These are phyloP conservation scores for Leccinum imitatum DNA, from an alignment of 768 basidiomycete genomes.

Conservation along the genomic window DNA sequence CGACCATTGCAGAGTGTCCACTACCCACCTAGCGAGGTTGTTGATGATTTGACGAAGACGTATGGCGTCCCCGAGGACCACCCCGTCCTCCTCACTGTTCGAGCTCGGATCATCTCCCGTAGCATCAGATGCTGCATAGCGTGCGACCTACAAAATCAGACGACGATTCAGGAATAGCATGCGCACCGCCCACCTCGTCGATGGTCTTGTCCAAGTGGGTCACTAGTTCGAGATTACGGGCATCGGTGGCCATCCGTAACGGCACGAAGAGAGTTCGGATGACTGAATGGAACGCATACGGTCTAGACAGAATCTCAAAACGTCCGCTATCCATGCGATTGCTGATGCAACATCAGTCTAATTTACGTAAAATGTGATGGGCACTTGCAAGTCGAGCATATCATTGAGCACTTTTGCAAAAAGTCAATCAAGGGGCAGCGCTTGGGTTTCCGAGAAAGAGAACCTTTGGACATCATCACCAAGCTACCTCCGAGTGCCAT, in stretches of 20 bases:
- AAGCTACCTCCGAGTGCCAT: constrained; percentile 79
- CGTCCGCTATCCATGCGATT: constrained; percentile 86
- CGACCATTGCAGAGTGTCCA: neutral
- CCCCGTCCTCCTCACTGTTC: constrained; percentile 47
- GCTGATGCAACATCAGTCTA: constrained; percentile 35
- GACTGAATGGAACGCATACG: constrained; percentile 76
- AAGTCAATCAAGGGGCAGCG: constrained; percentile 2
- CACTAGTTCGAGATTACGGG: constrained; percentile 63
- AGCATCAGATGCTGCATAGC: constrained; percentile 58
- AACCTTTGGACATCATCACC: constrained; percentile 87
- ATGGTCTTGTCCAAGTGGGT: constrained; percentile 68
- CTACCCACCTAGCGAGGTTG: constrained; percentile 68
- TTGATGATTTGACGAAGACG: constrained; percentile 79
- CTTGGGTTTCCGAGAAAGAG: constrained; percentile 11
- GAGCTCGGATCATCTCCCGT: constrained; percentile 44
- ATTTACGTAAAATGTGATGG: neutral
- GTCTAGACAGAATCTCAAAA: constrained; percentile 68
- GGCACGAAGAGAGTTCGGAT: constrained; percentile 74
- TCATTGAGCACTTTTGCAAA: constrained; percentile 66
- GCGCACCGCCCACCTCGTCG: constrained; percentile 45
- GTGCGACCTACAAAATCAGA: constrained; percentile 46
- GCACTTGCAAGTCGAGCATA: constrained; percentile 72
- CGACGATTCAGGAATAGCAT: neutral
- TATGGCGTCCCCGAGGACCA: constrained; percentile 83
- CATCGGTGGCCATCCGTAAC: constrained; percentile 63